Base-by-base conservation (phyloP, 306 rosid species). In the Cicer judaicum region DNA sequence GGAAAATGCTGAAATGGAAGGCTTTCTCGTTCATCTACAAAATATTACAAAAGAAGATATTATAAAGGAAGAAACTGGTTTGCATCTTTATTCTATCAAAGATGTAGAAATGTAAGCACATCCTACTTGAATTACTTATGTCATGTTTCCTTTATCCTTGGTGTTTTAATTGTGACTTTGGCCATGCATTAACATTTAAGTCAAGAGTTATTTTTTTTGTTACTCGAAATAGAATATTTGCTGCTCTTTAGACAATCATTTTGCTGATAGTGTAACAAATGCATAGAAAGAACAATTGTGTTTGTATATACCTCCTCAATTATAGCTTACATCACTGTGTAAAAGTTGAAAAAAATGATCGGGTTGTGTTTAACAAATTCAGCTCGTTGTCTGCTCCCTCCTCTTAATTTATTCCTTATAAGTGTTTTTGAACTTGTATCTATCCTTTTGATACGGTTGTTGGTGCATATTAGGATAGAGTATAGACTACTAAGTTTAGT, bases 41-140 rank as follows among this genome's bases (percentile, higher is more conserved):
- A 86, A 80, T 78, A 87, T 66, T 83, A 84, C 77, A 85, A 89
- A 86, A 80, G 93, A 90, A 40, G 85, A 85, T 7, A 76, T 80
- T 38, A 60, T 82, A 78, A 85, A 82, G 84, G 90, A 82, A 79
- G 95, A 92, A 73, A 66, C 88, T 8, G 87, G 81, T 75, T 77
- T 92, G 85, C 95, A 90, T 87, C 76, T 70, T 21, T 94, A 94
- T 88, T 90, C 97, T 9, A 90, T 85, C 44, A 84, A 84, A 73
- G 99, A 94, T 82, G 93, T 90, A 52, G 95, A 94, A 79, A 89
- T 87, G 99, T 94, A 81, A 82, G 89, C 67, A 50, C 68, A 15
- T 72, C 5, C 29, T 70, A 39, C 60, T 75, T 18, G 13, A 3
- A 24, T 71, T 29, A 7, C 7, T 50, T 62, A 21, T 59, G 12